phyloP scores from a whole-genome alignment of 2,329 filamentous ascomycete genomes.

The Trichoderma simmonsii region DNA sequence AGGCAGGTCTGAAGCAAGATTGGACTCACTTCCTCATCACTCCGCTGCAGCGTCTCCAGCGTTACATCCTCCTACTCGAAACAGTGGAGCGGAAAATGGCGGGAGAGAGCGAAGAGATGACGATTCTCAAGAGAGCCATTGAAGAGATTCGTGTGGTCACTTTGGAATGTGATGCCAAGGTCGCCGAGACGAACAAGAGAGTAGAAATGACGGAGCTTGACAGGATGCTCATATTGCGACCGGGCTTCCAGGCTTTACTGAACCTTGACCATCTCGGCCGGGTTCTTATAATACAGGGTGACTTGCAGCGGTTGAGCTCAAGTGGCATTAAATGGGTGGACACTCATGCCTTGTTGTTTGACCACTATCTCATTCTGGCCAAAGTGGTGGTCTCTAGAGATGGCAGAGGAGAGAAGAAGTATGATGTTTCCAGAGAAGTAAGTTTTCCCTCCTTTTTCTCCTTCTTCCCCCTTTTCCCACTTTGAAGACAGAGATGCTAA shows the following conservation, averaged over 20 bases:
- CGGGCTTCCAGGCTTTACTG: conserved; percentile 83
- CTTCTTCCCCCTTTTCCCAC: not conserved
- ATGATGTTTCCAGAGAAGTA: conserved; percentile 89
- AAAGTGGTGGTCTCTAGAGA: conserved; percentile 73
- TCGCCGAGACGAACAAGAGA: conserved; percentile 88
- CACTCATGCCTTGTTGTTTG: conserved; percentile 88
- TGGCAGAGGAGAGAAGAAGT: conserved; percentile 72
- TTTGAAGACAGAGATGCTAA: conserved; percentile 25
- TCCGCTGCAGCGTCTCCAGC: conserved; percentile 87
- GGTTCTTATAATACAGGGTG: conserved; percentile 83
- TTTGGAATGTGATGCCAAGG: conserved; percentile 84
- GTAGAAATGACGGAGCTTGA: conserved; percentile 83
- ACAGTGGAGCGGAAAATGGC: conserved; percentile 82
- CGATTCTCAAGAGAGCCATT: conserved; percentile 77
- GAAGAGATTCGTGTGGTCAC: conserved; percentile 90
- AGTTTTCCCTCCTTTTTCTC: conserved; percentile 27
- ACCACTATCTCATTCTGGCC: conserved; percentile 91
- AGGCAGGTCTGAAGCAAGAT: conserved; percentile 75
- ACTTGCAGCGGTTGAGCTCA: conserved; percentile 82
- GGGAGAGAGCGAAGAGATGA: conserved; percentile 84
- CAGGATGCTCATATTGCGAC: conserved; percentile 77
- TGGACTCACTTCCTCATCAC: conserved; percentile 95
- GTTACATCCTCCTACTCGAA: conserved; percentile 78
- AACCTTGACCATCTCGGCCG: conserved; percentile 93
- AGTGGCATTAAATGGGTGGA: conserved; percentile 93